Evolutionary conservation across 768 basidiomycete species (phyloP).

Genomic region (Hydnomerulius pinastri): DNA sequence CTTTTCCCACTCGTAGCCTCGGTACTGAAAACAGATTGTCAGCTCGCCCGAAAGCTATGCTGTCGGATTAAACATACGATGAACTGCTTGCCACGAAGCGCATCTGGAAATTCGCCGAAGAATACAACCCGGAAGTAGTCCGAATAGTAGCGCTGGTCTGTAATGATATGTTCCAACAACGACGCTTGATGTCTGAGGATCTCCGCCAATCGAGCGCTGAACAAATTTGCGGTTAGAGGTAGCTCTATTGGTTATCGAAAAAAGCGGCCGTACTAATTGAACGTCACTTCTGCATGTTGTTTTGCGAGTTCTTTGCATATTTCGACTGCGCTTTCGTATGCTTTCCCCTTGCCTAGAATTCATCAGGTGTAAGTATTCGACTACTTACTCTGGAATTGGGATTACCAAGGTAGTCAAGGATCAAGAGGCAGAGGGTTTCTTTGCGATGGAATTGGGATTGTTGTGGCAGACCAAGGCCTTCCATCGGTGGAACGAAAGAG

Average conservation of each 20-base stretch:
- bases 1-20: constrained; percentile 95
- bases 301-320: constrained; percentile 89
- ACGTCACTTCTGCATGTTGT: constrained; percentile 88
- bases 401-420: constrained; percentile 89
- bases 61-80: constrained; percentile 55
- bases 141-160: constrained; percentile 80
- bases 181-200: constrained; percentile 87
- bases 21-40: constrained; percentile 56
- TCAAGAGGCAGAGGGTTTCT: constrained; percentile 87
- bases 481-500: constrained; percentile 82
- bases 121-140: constrained; percentile 95
- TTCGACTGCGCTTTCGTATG: constrained; percentile 94
- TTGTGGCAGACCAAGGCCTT: constrained; percentile 85
- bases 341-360: constrained; percentile 83
- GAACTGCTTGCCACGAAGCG: constrained; percentile 87
- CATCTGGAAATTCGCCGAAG: constrained; percentile 87
- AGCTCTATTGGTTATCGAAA: neutral
- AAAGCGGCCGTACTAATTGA: constrained; percentile 71
- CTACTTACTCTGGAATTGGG: neutral
- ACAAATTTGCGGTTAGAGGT: constrained; percentile 9
- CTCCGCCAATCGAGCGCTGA: constrained; percentile 80
- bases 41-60: neutral
- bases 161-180: constrained; percentile 82
- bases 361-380: constrained; percentile 4
- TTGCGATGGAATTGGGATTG: constrained; percentile 95